Evolutionary conservation across 805 yeast genomes (phyloP).

Genomic region (Middelhovenomyces tepae): DNA sequence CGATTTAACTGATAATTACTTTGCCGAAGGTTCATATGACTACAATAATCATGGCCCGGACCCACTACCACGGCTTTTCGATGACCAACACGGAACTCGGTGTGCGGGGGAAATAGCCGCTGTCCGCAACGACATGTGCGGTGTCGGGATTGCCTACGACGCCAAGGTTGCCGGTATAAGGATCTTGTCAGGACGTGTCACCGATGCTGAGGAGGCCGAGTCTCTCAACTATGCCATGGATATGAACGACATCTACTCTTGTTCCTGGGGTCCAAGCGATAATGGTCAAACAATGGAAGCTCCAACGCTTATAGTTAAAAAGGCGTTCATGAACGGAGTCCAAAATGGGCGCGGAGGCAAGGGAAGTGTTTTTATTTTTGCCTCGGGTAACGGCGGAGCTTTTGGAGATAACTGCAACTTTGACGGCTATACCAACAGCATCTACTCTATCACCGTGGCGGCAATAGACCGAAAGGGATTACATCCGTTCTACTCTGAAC

Average conservation of each 20-base stretch:
- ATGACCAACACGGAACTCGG: conserved; percentile 92
- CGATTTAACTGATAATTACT: conserved; percentile 60
- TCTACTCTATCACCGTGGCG: conserved; percentile 88
- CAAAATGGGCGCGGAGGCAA: conserved; percentile 70
- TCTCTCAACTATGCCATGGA: conserved; percentile 75
- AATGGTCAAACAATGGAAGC: conserved; percentile 81
- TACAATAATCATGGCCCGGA: conserved; percentile 65
- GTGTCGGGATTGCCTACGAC: conserved; percentile 92
- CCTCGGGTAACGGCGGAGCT: conserved; percentile 88
- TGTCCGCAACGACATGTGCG: conserved; percentile 73
- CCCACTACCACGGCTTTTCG: conserved; percentile 72
- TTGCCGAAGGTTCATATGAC: conserved; percentile 80
- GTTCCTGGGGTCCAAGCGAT: conserved; percentile 98
- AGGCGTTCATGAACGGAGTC: conserved; percentile 79
- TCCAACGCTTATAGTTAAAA: conserved; percentile 68
- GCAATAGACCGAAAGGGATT: conserved; percentile 81
- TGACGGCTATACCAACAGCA: conserved; percentile 95
- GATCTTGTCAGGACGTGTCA: conserved; percentile 70
- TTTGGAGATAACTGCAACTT: conserved; percentile 86
- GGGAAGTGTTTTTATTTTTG: conserved; percentile 90
- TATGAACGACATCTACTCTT: conserved; percentile 85
- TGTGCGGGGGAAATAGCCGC: conserved; percentile 98
- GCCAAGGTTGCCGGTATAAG: conserved; percentile 85
- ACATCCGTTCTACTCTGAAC: conserved; percentile 86
- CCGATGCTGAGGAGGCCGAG: conserved; percentile 84